Evolutionary conservation across 1,284 basidiomycete genomes (phyloP), one percentile per base, ranked within the genome.

Genomic region (Cutaneotrichosporon mucoides): DNA sequence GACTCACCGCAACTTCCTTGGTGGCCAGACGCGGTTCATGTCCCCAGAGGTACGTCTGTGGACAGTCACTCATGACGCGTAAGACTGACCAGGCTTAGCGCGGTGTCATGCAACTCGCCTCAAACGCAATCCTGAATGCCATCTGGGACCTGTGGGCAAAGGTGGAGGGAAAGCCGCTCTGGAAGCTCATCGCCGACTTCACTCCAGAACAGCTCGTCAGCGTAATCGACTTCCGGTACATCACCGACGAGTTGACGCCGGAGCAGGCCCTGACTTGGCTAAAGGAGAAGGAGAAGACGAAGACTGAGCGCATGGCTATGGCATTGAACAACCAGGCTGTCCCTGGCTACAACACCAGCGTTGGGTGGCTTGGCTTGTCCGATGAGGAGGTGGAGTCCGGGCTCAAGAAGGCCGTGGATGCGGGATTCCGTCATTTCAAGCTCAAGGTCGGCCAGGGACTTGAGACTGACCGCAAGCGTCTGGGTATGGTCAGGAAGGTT

Each of bases 401-500:
- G 48, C 92, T 91, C 3, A 86, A 86, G 68, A 88, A 90, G 73
- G 90, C 92, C 16, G 82, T 95, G 56, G 79, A 83, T 34, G 84
- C 83, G 40, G 92, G 92, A 16, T 93, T 93, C 83, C 89, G 88
- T 77, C 90, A 92, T 77, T 93, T 93, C 83, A 92, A 92, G 68
- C 91, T 94, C 86, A 95, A 95, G 81, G 91, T 95, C 56, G 92
- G 92, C 51, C 86, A 86, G 24, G 82, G 88, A 71, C 81, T 84
- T 56, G 84, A 84, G 41, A 85, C 86, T 66, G 93, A 96, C 77
- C 79, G 92, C 54, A 86, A 89, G 48, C 85, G 93, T 57, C 88
- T 90, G 45, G 84, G 84, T 67, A 83, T 95, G 71, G 91, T 96
- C 68, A 85, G 93, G 49, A 88, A 86, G 56, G 88, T 96, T 76